A percentile compares a stretch with the other conserved stretches of the same genome.
Conservation (phyloP, 768 basidiomycete genomes). For the Termitomyces sp. region DNA sequence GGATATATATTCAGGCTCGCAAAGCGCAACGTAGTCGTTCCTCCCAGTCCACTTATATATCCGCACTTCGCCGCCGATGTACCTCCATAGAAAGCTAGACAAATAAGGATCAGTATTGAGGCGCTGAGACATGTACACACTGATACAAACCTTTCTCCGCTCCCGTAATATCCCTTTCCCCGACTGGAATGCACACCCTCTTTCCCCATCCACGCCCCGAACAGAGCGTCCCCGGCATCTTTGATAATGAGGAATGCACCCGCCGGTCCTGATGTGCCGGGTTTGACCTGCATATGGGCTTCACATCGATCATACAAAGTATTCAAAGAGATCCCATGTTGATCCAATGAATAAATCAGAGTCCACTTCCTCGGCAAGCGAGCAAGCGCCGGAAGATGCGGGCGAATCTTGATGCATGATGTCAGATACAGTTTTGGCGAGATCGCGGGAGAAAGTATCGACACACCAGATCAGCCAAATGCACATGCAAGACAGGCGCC, state of each 20-base stretch:
- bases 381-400: constrained; percentile 65
- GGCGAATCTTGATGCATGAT: constrained; percentile 49
- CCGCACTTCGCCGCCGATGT: constrained; percentile 40
- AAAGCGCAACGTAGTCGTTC: constrained; percentile 88
- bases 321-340: constrained; percentile 88
- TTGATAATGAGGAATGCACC: constrained; percentile 58
- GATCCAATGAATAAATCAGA: constrained; percentile 86
- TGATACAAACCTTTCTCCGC: constrained; percentile 75
- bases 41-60: constrained; percentile 81
- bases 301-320: constrained; percentile 76
- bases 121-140: neutral
- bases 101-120: neutral
- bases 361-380: constrained; percentile 70
- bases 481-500: constrained; percentile 39
- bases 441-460: neutral
- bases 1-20: constrained; percentile 73
- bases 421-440: neutral
- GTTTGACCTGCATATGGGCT: constrained; percentile 23
- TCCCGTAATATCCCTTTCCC: constrained; percentile 73
- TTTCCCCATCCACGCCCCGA: constrained; percentile 84
- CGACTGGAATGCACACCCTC: constrained; percentile 58
- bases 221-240: constrained; percentile 58
- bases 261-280: constrained; percentile 20
- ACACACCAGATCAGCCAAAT: constrained; percentile 58
- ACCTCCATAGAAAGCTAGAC: constrained; percentile 73